phyloP scores from a whole-genome alignment of 768 basidiomycete species.

The Lentinus brumalis region DNA sequence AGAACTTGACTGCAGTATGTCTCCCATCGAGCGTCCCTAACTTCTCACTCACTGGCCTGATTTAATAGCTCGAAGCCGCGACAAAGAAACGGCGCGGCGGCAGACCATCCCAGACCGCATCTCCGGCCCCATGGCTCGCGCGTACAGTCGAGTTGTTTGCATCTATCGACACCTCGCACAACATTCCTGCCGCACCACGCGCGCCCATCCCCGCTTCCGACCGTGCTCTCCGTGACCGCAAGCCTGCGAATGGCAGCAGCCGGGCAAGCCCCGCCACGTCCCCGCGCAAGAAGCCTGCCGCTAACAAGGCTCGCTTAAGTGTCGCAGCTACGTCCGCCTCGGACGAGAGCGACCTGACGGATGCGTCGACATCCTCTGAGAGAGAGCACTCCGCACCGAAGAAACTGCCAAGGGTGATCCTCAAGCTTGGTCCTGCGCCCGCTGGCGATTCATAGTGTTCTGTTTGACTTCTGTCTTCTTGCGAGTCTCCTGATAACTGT shows the following conservation, averaged over 20 bases:
- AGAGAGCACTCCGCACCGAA: constrained; percentile 29
- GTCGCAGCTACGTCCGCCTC: neutral
- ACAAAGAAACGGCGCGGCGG: constrained; percentile 62
- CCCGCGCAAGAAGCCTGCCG: constrained; percentile 2
- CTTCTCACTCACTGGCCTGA: neutral
- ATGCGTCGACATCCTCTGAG: neutral
- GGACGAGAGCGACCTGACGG: constrained; percentile 15
- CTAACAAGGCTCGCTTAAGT: neutral
- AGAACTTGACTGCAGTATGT: constrained; percentile 61
- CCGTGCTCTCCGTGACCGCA: constrained; percentile 53
- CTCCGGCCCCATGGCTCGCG: constrained; percentile 58
- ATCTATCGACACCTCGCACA: constrained; percentile 35
- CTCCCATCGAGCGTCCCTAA: neutral
- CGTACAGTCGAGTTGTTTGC: constrained; percentile 53
- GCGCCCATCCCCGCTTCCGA: constrained; percentile 37
- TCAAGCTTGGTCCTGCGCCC: constrained; percentile 49
- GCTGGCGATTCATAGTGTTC: too few species aligned
- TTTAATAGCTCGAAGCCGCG: constrained; percentile 60
- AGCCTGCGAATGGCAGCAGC: constrained; percentile 17
- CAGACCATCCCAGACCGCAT: constrained; percentile 37
- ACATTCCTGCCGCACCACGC: constrained; percentile 19
- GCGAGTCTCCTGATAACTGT: too few species aligned
- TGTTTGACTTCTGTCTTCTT: too few species aligned
- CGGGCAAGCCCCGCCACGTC: constrained; percentile 14
- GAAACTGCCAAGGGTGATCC: constrained; percentile 56